Base-by-base conservation (phyloP, 805 yeast species). In the Maudiozyma turicensis region DNA sequence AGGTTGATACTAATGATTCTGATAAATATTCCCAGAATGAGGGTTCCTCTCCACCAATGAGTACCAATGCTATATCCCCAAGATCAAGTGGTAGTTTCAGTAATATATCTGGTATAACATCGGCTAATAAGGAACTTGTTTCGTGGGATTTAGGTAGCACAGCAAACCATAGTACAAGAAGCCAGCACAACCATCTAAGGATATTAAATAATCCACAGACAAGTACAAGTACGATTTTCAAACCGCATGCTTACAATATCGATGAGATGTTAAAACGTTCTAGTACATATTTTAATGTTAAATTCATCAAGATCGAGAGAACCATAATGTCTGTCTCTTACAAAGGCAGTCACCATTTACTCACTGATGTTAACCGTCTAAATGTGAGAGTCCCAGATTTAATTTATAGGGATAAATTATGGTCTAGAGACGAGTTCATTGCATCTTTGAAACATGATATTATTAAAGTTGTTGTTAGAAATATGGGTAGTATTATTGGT, bases 251-350 rank as follows among this genome's bases (percentile, higher is more conserved):
- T 29, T 64, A 63, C 26, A 75, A 72, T 41, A 66, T 78, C 28
- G 64, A 76, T n/a, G 73, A 75, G 50, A 86, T 89, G 95, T 72
- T 86, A 7, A 66, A 70, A 44, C 70, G 96, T 40, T 86, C 96
- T 0, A 76, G 85, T 42, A 75, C 75, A 40, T 86, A 75, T 61
- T 73, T 82, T 61, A 81, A 82, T 57, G 78, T 89, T 40, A 74
- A 76, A 26, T 68, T 73, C 14, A 72, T 86, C 43, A 67, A 70
- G n/a, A 66, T 83, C 28, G 64, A 69, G 11, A 66, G 70, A 31
- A 68, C 78, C 15, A 60, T 68, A 26, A 62, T 89, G 47, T 72
- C 80, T 32, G 76, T 87, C 28, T 83, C 93, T 49, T 85, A 86
- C 65, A 77, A 78, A 60, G 86, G 84, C 7, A 74, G 80, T 1